Conservation (phyloP, 1,139 yeast species). For the Debaryomyces udenii region DNA sequence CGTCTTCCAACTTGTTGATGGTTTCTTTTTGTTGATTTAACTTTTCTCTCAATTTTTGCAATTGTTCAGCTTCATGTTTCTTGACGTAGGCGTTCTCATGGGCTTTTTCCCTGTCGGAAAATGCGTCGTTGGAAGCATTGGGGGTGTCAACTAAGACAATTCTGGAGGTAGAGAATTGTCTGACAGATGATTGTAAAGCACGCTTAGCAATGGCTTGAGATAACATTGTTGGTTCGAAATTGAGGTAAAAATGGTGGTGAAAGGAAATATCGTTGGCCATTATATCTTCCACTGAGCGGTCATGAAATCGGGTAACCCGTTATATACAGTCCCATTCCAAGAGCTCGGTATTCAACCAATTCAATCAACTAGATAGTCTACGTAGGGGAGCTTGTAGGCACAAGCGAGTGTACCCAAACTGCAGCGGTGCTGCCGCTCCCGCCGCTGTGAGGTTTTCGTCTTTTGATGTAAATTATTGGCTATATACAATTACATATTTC, state of each 20-base stretch:
- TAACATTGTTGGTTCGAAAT: constrained; percentile 29
- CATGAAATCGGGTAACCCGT: constrained; percentile 1
- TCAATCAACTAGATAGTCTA: too few relatives aligned
- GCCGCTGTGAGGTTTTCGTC: too few relatives aligned
- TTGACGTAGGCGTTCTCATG: constrained; percentile 48
- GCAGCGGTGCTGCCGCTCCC: too few relatives aligned
- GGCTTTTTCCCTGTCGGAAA: constrained; percentile 49
- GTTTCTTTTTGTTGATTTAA: constrained; percentile 50
- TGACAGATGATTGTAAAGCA: constrained; percentile 30
- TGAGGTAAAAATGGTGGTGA: too few relatives aligned
- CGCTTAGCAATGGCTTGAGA: constrained; percentile 36
- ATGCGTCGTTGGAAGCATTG: constrained; percentile 27
- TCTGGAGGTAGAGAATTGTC: constrained; percentile 45
- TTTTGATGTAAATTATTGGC: constrained; percentile 4
- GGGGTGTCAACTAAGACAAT: constrained; percentile 26
- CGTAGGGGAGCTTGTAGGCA: too few relatives aligned
- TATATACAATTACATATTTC: constrained; percentile 32
- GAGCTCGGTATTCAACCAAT: too few relatives aligned
- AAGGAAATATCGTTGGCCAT: neutral
- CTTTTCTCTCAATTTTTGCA: constrained; percentile 48
- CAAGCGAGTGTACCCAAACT: too few relatives aligned
- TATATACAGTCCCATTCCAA: constrained; percentile 9
- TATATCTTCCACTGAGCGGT: constrained; percentile 1
- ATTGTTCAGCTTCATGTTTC: constrained; percentile 54
- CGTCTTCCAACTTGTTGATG: constrained; percentile 44